Conservation (phyloP, 23 red algal species). For the Gracilaria gracilis region DNA sequence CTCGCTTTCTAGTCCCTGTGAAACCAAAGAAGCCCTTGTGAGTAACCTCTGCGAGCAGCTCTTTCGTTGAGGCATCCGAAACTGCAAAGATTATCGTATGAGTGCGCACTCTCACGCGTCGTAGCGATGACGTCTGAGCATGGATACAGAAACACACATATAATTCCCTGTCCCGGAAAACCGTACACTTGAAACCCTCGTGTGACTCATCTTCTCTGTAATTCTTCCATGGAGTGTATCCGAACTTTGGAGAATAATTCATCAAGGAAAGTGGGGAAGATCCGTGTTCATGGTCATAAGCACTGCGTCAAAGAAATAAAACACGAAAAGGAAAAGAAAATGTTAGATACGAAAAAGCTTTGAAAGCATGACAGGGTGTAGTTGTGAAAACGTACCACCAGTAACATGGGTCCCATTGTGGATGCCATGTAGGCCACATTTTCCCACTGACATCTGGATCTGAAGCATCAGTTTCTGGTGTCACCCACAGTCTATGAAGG, state of each 20-base stretch:
- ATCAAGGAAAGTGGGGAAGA: conserved; percentile 40
- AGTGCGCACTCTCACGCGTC: conserved; percentile 14
- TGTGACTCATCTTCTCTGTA: conserved; percentile 52
- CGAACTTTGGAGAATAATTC: conserved; percentile 54
- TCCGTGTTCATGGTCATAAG: conserved; percentile 75
- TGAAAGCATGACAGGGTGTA: neutral
- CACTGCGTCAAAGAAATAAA: neutral
- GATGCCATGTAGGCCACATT: conserved; percentile 70
- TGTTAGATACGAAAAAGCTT: neutral
- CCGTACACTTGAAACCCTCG: conserved; percentile 62
- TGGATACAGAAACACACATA: conserved; percentile 41
- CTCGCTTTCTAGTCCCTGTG: neutral
- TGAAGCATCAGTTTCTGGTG: conserved; percentile 31
- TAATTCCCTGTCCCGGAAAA: neutral
- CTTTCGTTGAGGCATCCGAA: conserved; percentile 8
- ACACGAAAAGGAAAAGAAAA: neutral
- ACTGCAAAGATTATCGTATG: conserved; percentile 61
- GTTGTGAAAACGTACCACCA: conserved; percentile 57
- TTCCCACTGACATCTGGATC: conserved; percentile 48
- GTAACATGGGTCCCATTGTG: conserved; percentile 61
- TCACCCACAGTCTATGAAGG: conserved; percentile 62
- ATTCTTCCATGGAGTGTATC: conserved; percentile 75
- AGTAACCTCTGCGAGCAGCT: conserved; percentile 42
- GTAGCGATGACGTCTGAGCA: conserved; percentile 44
- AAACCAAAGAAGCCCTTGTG: conserved; percentile 73